These are phyloP conservation scores for Fusarium metavorans DNA, from an alignment of 2,329 filamentous ascomycete genomes.

Conservation along the genomic window DNA sequence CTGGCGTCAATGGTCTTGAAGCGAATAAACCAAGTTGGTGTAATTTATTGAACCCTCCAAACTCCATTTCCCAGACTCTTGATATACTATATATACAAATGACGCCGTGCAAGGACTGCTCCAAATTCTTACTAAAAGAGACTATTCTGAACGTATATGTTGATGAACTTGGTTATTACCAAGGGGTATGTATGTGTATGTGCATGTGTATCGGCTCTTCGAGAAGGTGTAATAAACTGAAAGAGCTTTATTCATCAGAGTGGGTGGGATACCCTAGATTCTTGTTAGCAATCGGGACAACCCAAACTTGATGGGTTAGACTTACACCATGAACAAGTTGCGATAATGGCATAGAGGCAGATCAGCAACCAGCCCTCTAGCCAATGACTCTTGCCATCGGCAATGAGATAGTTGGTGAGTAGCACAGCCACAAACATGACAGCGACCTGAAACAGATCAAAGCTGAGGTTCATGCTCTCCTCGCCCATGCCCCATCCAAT, in stretches of 20 bases:
- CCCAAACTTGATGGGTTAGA: constrained; percentile 26
- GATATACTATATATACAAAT: background rate
- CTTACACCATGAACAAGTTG: constrained; percentile 73
- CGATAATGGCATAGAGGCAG: constrained; percentile 84
- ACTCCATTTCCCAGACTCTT: background rate
- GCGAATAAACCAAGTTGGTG: background rate
- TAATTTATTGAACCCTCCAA: background rate
- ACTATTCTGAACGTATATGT: background rate
- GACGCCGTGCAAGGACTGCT: background rate
- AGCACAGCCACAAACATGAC: constrained; percentile 86
- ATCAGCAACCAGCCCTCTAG: constrained; percentile 82
- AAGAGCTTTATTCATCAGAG: constrained; percentile 10
- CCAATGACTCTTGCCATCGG: constrained; percentile 86
- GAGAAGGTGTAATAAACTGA: background rate
- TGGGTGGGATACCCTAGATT: constrained; percentile 36
- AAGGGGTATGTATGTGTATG: background rate
- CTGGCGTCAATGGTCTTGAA: background rate
- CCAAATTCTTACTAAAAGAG: background rate
- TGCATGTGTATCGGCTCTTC: background rate
- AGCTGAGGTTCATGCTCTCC: constrained; percentile 83
- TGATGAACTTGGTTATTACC: background rate
- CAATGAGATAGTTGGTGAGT: constrained; percentile 87
- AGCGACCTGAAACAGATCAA: constrained; percentile 90
- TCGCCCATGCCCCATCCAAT: constrained; percentile 81
- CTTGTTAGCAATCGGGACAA: constrained; percentile 14